These are phyloP conservation scores for Colletotrichum lini DNA, from an alignment of 2,329 filamentous ascomycete species.

Conservation along the genomic window DNA sequence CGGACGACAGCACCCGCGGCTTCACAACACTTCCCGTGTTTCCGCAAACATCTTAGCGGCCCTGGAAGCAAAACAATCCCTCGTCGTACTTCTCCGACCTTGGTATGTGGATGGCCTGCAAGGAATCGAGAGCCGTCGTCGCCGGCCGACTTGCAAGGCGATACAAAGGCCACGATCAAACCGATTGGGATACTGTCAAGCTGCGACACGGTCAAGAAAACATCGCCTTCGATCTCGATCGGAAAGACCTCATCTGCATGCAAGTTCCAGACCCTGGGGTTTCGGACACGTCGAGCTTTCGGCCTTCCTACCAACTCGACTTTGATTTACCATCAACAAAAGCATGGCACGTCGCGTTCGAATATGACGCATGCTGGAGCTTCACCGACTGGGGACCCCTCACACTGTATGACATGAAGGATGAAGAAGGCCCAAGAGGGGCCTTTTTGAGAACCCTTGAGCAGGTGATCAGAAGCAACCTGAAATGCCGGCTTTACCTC, in stretches of 20 bases:
- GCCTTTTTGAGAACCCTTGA: neutral
- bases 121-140: conserved; percentile 23
- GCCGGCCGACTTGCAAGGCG: neutral
- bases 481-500: fast-evolving
- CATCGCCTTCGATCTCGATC: neutral
- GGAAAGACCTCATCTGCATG: neutral
- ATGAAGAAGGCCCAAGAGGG: conserved; percentile 2
- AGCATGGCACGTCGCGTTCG: neutral
- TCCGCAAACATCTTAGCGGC: neutral
- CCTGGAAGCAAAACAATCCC: conserved; percentile 1
- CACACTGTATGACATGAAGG: neutral
- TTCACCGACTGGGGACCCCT: neutral
- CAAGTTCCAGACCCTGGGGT: neutral
- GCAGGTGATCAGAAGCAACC: neutral
- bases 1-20: neutral
- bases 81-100: conserved; percentile 20
- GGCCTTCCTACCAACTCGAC: neutral
- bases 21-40: neutral
- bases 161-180: neutral
- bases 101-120: conserved; percentile 27
- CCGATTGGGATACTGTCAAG: neutral
- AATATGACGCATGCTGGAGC: conserved; percentile 6
- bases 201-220: conserved; percentile 4
- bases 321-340: neutral
- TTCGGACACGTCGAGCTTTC: neutral